Percentiles rank a stretch among this genome's conserved stretches.
phyloP scores from a whole-genome alignment of 805 yeast species.

The Myxozyma melibiosi region DNA sequence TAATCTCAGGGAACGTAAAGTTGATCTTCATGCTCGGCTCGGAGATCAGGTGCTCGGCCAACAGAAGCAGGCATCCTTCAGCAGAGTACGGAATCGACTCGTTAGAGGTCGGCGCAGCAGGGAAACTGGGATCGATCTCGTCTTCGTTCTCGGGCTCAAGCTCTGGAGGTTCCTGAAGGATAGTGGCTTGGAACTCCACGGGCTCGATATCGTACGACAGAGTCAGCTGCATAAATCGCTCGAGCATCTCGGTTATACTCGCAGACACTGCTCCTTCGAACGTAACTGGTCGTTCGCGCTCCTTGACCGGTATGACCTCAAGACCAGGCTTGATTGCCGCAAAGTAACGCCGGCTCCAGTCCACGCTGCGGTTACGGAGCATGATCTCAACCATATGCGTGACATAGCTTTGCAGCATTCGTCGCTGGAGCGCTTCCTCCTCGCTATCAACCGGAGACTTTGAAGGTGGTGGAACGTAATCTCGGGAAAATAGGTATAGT shows the following conservation, averaged over 20 bases:
- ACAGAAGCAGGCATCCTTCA: slow-evolving; percentile 41
- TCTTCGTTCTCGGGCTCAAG: slow-evolving; percentile 44
- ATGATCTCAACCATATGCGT: slow-evolving; percentile 54
- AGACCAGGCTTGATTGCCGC: slow-evolving; percentile 40
- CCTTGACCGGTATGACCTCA: slow-evolving; percentile 36
- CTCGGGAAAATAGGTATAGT: slow-evolving; percentile 58
- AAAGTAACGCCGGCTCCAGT: slow-evolving; percentile 42
- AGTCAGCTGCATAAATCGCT: slow-evolving; percentile 53
- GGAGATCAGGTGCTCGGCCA: slow-evolving; percentile 40
- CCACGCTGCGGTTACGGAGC: slow-evolving; percentile 39
- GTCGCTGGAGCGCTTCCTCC: slow-evolving; percentile 56
- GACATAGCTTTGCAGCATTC: slow-evolving; percentile 62
- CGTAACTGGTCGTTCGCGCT: slow-evolving; percentile 38
- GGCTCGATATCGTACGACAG: slow-evolving; percentile 68
- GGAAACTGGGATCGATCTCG: slow-evolving; percentile 44
- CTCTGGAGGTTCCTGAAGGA: slow-evolving; percentile 38
- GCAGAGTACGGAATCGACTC: slow-evolving; percentile 37
- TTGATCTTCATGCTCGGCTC: slow-evolving; percentile 22
- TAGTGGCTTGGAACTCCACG: slow-evolving; percentile 48
- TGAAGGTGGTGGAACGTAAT: slow-evolving; percentile 51
- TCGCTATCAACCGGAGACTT: slow-evolving; percentile 47
- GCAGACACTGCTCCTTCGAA: slow-evolving; percentile 29
- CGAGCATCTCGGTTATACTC: slow-evolving; percentile 42
- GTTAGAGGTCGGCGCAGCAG: slow-evolving; percentile 25
- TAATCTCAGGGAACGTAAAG: slow-evolving; percentile 31